Evolutionary conservation across 495 filamentous ascomycete genomes (phyloP).

Genomic region (Lasiosphaeria ovina): DNA sequence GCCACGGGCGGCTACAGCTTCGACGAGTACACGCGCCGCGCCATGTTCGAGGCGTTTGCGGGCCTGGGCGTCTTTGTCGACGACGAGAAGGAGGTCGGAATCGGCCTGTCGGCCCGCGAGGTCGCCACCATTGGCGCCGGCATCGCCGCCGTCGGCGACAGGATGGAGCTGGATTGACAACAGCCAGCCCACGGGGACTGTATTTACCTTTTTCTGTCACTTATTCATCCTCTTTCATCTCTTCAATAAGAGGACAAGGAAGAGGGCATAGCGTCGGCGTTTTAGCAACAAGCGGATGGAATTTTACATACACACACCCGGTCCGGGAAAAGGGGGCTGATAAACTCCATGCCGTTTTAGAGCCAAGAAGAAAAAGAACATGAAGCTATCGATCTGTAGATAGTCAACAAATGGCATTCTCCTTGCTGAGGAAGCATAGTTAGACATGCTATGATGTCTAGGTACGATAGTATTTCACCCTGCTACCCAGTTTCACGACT

Average conservation of each 20-base stretch:
- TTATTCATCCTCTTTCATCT: not conserved
- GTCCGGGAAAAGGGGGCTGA: too few relatives aligned
- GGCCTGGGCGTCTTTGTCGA: conserved; percentile 78
- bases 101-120: conserved; percentile 26
- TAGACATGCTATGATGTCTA: too few relatives aligned
- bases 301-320: too few relatives aligned
- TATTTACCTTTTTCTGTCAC: not conserved
- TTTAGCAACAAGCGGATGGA: not conserved
- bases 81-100: conserved; percentile 62
- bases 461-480: too few relatives aligned
- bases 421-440: too few relatives aligned
- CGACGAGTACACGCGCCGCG: conserved; percentile 72
- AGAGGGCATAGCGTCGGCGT: conserved; percentile 4
- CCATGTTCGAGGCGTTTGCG: conserved; percentile 84
- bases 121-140: conserved; percentile 36
- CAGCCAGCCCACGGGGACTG: not conserved
- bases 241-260: too few relatives aligned
- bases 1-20: conserved; percentile 82
- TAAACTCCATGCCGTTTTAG: too few relatives aligned
- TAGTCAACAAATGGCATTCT: too few relatives aligned
- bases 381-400: not conserved
- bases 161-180: conserved; percentile 45
- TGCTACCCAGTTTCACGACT: too few relatives aligned
- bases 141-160: conserved; percentile 37
- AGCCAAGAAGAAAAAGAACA: not conserved